Evolutionary conservation across 2,329 filamentous ascomycete species (phyloP), one percentile per base, ranked within the genome.

Genomic region (Diaporthe ilicicola): DNA sequence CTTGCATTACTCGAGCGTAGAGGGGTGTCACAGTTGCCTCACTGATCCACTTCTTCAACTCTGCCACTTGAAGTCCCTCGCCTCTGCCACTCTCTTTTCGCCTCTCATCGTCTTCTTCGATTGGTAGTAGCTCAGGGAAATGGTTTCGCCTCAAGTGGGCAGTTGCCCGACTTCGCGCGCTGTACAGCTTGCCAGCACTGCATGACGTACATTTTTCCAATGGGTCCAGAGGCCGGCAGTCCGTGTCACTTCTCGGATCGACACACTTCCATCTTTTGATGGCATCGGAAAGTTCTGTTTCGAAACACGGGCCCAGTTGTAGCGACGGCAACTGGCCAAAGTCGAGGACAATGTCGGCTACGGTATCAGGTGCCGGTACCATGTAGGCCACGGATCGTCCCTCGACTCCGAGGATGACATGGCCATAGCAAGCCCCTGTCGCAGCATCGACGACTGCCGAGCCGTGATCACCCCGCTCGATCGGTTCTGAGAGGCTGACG

Each of bases 221-320:
- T 9, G 59, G 19, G 1, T 19, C 12, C 4, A 34, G 9, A 3
- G 42, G 42, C 2, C 2, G 19, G n/a, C 8, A 24, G 27, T 24
- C 17, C 12, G 13, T 17, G 2, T 24, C 19, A 1, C 19, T 19
- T 2, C 59, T 62, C 13, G 42, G 42, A 3, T 34, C 32, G 42
- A 48, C 42, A 34, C 59, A 62, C n/a, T 62, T 62, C 59, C 59
- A 62, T 37, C 59, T 62, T 24, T 48, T 27, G 42, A 62, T 27
- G 0, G 42, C 46, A 2, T 17, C 22, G 3, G 13, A 34, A 0
- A 22, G 19, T 19, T 48, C 32, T 2, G n/a, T 17, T 17, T 17
- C 29, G 3, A 1, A 6, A 10, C 5, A 19, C 0, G 27, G 42
- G 27, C 17, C 12, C 1, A 62, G 59, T 5, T 62, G 42, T 37